Evolutionary conservation across 2,329 filamentous ascomycete species (phyloP).

Genomic region (Neonectria sp.): DNA sequence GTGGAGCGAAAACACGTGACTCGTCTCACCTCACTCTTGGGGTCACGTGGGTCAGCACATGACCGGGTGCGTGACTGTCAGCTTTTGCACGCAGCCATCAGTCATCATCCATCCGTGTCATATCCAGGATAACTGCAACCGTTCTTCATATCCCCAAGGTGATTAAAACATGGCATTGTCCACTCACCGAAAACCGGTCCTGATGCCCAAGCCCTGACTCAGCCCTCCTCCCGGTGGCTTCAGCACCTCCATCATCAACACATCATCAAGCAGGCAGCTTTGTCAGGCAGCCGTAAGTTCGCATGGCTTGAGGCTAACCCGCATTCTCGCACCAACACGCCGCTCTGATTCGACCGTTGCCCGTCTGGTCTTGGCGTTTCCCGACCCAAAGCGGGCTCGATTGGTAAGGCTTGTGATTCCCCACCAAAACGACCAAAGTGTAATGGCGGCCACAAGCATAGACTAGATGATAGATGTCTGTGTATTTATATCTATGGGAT

Average conservation of each 20-base stretch:
- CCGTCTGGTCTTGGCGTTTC: constrained; percentile 41
- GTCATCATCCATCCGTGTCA: too few species aligned
- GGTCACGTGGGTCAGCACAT: constrained; percentile 10
- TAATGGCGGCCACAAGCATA: too few species aligned
- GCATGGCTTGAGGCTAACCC: constrained; percentile 17
- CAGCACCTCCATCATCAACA: constrained; percentile 16
- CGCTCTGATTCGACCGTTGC: constrained; percentile 14
- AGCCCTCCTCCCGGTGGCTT: constrained; percentile 19
- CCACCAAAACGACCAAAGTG: constrained; percentile 10
- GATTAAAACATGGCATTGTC: too few species aligned
- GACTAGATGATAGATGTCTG: not conserved
- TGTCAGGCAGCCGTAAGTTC: constrained; percentile 21
- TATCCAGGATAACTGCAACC: too few species aligned
- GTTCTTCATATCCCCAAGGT: too few species aligned
- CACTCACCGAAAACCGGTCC: not conserved
- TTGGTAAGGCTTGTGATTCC: constrained; percentile 22
- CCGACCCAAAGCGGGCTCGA: constrained; percentile 32
- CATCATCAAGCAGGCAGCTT: constrained; percentile 14
- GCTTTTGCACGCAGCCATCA: too few species aligned
- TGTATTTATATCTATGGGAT: not conserved
- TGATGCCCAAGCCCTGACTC: constrained; percentile 24
- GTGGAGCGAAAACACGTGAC: constrained; percentile 28
- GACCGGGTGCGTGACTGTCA: not conserved
- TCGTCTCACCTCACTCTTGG: too few species aligned
- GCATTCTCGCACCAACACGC: constrained; percentile 2